Evolutionary conservation across 495 filamentous ascomycete genomes (phyloP), one percentile per base, ranked within the genome.

Genomic region (Pseudomonodictys pantanalensis): DNA sequence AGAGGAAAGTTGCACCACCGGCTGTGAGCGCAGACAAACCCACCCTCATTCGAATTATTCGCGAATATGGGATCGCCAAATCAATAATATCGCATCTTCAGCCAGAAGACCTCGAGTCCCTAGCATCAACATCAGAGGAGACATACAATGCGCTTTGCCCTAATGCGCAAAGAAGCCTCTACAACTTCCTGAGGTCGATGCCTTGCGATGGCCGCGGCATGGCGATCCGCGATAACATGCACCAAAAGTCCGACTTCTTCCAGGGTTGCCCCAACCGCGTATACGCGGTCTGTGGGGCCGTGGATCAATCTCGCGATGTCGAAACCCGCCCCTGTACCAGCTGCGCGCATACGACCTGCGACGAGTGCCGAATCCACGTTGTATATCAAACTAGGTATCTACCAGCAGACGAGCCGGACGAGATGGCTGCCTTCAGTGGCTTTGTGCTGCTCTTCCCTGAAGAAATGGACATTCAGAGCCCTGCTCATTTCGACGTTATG

Each of bases 361-460:
- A 63, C n/a, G 60, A 63, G 29, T 63, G 60, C 47, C 52, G 60
- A 1, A 55, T 56, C 18, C 60, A 63, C 22, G 52, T 45, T 29
- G 48, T 53, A 10, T 63, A 57, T 41, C 60, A 63, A 32, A 52
- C 18, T 9, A 30, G 20, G 17, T 52, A 46, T 23, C 44, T 47
- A 26, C 17, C 33, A 1, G 23, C 60, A 3, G 60, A 58, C 12
- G 60, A 44, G 18, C 25, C 44, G 2, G 60, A 63, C 43, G 60
- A 63, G 39, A 26, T 63, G 28, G 45, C 60, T 11, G 30, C 45
- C 26, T 58, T 23, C 26, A 52, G 52, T 15, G 60, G 60, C 25
- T 58, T 52, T 38, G 46, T 35, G 5, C 29, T 63, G 7, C 47
- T 63, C n/a, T 25, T 22, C 18, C 18, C 1, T 1, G 17, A 1